A percentile compares a stretch with the other conserved stretches of the same genome.
These are phyloP conservation scores for Candolleomyces efflorescens DNA, from an alignment of 768 basidiomycete genomes.

Conservation along the genomic window DNA sequence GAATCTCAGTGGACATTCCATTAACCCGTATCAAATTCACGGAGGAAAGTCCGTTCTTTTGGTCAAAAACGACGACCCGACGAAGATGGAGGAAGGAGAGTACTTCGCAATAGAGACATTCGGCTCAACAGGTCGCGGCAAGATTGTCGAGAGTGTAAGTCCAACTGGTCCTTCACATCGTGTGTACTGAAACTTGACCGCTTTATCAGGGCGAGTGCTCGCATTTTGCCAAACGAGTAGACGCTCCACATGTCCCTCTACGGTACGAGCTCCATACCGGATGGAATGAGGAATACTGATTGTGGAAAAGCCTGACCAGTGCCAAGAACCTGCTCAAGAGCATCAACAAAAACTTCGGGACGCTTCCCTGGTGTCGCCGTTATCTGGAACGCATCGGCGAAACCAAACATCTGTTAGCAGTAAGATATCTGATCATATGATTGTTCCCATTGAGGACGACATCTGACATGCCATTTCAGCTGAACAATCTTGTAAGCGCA, in stretches of 20 bases:
- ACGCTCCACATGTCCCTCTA: conserved; percentile 70
- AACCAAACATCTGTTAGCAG: conserved; percentile 88
- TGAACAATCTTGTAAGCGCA: conserved; percentile 86
- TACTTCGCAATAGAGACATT: conserved; percentile 99
- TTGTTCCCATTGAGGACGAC: neutral
- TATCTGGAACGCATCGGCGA: conserved; percentile 93
- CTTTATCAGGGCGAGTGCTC: conserved; percentile 80
- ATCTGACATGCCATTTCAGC: conserved; percentile 35
- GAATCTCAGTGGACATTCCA: conserved; percentile 94
- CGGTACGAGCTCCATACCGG: conserved; percentile 45
- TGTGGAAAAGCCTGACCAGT: conserved; percentile 57
- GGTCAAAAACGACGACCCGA: conserved; percentile 84
- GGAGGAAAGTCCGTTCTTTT: conserved; percentile 90
- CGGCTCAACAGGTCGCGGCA: conserved; percentile 91
- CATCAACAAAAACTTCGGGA: conserved; percentile 92
- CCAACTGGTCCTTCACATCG: neutral
- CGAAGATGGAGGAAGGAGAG: conserved; percentile 99
- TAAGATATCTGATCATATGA: conserved; percentile 30
- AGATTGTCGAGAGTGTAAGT: conserved; percentile 76
- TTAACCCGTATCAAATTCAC: conserved; percentile 87
- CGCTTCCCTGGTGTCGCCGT: conserved; percentile 90
- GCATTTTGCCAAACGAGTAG: conserved; percentile 77
- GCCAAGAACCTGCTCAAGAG: conserved; percentile 83
- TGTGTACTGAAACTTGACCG: neutral
- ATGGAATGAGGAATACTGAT: conserved; percentile 2